Conservation (phyloP, 257 asterid genomes). For the Nicotiana obtusifolia region DNA sequence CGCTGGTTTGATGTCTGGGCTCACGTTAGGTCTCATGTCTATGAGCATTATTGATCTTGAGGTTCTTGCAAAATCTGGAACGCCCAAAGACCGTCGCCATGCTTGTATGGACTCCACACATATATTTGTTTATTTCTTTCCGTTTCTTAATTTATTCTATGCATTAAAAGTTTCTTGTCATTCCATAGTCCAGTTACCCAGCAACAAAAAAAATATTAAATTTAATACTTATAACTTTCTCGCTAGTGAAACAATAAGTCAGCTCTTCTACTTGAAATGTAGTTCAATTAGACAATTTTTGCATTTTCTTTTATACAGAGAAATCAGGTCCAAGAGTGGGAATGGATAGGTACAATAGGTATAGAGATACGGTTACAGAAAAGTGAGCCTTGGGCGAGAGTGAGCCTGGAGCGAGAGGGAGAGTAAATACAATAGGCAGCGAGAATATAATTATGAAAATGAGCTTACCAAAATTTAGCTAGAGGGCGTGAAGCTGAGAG, state of each 20-base stretch:
- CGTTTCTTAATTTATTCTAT: not conserved
- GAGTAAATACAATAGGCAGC: too few species aligned
- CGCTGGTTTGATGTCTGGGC: slow-evolving; percentile 33
- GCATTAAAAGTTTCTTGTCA: not conserved
- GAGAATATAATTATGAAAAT: too few species aligned
- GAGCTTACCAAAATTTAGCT: too few species aligned
- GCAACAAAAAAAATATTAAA: not conserved
- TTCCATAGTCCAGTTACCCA: not conserved
- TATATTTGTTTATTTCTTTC: not conserved
- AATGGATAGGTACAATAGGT: too few species aligned
- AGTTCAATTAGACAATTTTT: too few species aligned
- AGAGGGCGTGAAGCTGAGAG: too few species aligned
- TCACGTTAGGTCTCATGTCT: slow-evolving; percentile 34
- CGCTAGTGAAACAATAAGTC: not conserved
- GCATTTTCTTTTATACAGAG: too few species aligned
- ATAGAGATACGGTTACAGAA: too few species aligned
- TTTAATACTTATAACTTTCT: not conserved
- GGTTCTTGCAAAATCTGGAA: slow-evolving; percentile 30
- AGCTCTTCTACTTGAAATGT: too few species aligned
- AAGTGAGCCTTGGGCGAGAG: too few species aligned
- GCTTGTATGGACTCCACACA: slow-evolving; percentile 13
- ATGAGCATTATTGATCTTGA: slow-evolving; percentile 32
- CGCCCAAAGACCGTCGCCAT: slow-evolving; percentile 15
- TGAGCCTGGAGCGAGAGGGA: too few species aligned
- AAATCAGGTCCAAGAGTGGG: too few species aligned